Percentiles rank a stretch among this genome's conserved stretches.
phyloP scores from a whole-genome alignment of 345 rosid genomes.

The Hibiscus syriacus region DNA sequence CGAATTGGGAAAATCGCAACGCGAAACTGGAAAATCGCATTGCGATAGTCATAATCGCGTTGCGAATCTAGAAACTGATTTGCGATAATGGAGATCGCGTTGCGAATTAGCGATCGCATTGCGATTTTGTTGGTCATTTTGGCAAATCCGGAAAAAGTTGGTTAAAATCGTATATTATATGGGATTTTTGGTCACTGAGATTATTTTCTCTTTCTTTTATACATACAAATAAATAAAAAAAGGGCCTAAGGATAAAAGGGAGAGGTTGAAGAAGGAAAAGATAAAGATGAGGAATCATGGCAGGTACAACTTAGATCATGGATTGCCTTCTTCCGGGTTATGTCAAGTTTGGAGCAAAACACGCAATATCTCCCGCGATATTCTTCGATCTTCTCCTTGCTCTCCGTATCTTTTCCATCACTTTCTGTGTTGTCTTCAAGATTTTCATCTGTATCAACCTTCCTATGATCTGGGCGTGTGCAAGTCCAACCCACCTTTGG shows the following conservation, averaged over 20 bases:
- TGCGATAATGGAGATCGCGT: too few relatives aligned
- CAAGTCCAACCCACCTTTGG: slow-evolving; percentile 40
- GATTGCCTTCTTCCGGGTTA: slow-evolving; percentile 26
- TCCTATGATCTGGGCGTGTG: slow-evolving; percentile 19
- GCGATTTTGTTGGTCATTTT: too few relatives aligned
- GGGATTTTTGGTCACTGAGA: too few relatives aligned
- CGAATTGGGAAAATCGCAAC: too few relatives aligned
- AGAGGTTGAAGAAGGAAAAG: slow-evolving; percentile 22
- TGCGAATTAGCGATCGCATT: too few relatives aligned
- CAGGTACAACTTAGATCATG: slow-evolving; percentile 50
- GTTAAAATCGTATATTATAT: too few relatives aligned
- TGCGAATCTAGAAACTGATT: too few relatives aligned
- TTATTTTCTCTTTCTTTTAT: slow-evolving; percentile 4
- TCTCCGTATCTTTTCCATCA: slow-evolving; percentile 1
- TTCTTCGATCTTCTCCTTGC: slow-evolving; percentile 2
- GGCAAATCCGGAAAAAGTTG: too few relatives aligned
- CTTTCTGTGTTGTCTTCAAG: slow-evolving; percentile 12
- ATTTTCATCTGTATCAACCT: slow-evolving; percentile 17
- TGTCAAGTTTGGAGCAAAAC: slow-evolving; percentile 56
- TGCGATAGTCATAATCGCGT: too few relatives aligned
- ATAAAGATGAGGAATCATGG: slow-evolving; percentile 27
- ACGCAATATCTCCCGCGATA: slow-evolving; percentile 41
- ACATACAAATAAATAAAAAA: slow-evolving; percentile 18
- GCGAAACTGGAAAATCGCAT: too few relatives aligned
- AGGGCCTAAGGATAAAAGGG: slow-evolving; percentile 23